These are phyloP conservation scores for Aspergillus udagawae DNA, from an alignment of 2,329 filamentous ascomycete genomes.

Conservation along the genomic window DNA sequence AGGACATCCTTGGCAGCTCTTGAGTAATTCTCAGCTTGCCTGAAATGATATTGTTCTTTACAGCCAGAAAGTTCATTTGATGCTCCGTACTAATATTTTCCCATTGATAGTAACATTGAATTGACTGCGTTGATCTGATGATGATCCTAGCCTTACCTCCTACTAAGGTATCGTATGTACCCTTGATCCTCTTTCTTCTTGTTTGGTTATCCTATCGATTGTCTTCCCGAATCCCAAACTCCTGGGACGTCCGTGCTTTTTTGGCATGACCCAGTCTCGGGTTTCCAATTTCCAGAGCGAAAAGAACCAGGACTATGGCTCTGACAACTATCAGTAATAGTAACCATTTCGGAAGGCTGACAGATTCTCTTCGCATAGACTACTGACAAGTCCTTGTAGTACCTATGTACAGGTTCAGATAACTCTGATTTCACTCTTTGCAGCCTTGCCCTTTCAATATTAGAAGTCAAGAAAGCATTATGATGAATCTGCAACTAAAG, in stretches of 20 bases:
- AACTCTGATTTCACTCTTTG: not conserved
- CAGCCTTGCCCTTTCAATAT: not conserved
- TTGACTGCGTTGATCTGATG: not conserved
- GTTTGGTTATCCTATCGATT: not conserved
- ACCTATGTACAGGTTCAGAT: not conserved
- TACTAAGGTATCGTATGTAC: not conserved
- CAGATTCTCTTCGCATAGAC: not conserved
- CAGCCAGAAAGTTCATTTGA: not conserved
- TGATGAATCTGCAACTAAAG: not conserved
- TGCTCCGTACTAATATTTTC: not conserved
- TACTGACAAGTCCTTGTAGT: not conserved
- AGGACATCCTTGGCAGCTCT: not conserved
- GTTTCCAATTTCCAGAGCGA: not conserved
- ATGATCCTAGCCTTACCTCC: too few species aligned
- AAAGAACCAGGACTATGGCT: not conserved
- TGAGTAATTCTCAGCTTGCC: not conserved
- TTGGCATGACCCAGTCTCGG: not conserved
- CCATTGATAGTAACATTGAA: not conserved
- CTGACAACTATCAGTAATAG: not conserved
- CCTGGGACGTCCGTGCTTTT: slow-evolving; percentile 21
- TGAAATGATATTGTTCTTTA: not conserved
- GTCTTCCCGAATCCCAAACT: not conserved
- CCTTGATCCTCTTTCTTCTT: not conserved
- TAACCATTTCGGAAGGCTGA: not conserved
- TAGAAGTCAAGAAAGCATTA: not conserved